Base-by-base conservation (phyloP, 2,329 filamentous ascomycete genomes). In the Cyclaneusma minus region DNA sequence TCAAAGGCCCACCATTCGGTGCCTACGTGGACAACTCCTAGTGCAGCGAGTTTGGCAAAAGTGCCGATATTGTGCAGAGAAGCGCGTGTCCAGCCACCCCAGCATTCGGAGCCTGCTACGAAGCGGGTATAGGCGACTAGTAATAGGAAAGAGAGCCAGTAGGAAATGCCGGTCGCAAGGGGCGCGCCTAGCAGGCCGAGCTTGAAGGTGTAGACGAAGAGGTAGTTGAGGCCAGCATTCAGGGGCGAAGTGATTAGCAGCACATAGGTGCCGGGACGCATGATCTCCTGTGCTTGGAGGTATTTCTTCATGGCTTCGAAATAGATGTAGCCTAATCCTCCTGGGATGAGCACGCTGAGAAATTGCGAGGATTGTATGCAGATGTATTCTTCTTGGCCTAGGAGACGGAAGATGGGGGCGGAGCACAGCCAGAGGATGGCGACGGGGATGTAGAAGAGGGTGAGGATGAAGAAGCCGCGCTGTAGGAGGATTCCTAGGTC, bases 1-100 rank as follows among this genome's bases (percentile, higher is more conserved):
- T 91, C 83, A 40, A 92, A 92, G 0, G 83, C 84, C 83, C 83
- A 91, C 83, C 82, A 92, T 51, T 92, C 84, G 0, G 82, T 89
- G 3, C 81, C 84, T 4, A 92, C 79, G 36, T 91, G 83, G 3
- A 91, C 54, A 21, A 91, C 61, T 0, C 83, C 84, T 0, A 91
- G 57, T 9, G 77, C 50, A 0, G 83, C 80, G 3, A 92, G 67
- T 7, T 71, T 68, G 2, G 78, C 62, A 45, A 92, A 92, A 0
- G 71, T 70, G 10, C 64, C 53, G 10, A 79, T 58, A 40, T 85
- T 78, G 2, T 64, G 56, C n/a, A 79, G 45, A 2, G 74, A 76
- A 24, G 62, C 63, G 4, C 61, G 58, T 5, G 67, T 67, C 48
- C 72, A 72, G 0, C 83, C 83, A 23, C 76, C 78, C 83, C 83